phyloP scores from a whole-genome alignment of 2,329 filamentous ascomycete genomes.

The Mycosphaerella arachidis region DNA sequence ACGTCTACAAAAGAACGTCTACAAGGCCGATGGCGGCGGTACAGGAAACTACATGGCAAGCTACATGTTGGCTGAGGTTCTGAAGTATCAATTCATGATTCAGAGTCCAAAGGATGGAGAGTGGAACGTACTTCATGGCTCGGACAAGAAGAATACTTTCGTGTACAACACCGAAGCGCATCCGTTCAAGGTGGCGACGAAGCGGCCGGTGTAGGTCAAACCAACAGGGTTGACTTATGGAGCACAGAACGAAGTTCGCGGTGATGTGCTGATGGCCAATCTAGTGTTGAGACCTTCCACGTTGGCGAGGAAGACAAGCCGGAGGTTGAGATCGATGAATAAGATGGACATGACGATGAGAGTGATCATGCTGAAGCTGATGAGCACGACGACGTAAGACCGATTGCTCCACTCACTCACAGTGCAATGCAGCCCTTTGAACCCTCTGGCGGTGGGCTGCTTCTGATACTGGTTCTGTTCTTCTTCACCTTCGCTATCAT shows the following conservation, averaged over 20 bases:
- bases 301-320: not conserved
- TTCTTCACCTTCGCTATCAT: not conserved
- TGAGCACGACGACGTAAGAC: not conserved
- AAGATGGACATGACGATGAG: not conserved
- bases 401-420: not conserved
- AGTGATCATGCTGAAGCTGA: not conserved
- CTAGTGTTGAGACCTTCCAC: not conserved
- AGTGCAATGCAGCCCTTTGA: not conserved
- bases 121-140: slow-evolving; percentile 7
- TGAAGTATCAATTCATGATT: slow-evolving; percentile 78
- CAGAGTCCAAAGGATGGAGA: slow-evolving; percentile 50
- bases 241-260: not conserved
- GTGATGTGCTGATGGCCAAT: not conserved
- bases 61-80: slow-evolving; percentile 81
- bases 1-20: too few species aligned
- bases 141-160: slow-evolving; percentile 5
- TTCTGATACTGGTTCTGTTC: not conserved
- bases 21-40: slow-evolving; percentile 30
- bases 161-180: slow-evolving; percentile 6
- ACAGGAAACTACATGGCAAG: slow-evolving; percentile 62
- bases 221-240: not conserved
- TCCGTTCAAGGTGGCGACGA: slow-evolving; percentile 6
- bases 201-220: slow-evolving; percentile 1
- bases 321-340: not conserved
- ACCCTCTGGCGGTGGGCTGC: not conserved